Evolutionary conservation across 1,139 yeast species (phyloP).

Genomic region (Debaryomycetaceae sp.): DNA sequence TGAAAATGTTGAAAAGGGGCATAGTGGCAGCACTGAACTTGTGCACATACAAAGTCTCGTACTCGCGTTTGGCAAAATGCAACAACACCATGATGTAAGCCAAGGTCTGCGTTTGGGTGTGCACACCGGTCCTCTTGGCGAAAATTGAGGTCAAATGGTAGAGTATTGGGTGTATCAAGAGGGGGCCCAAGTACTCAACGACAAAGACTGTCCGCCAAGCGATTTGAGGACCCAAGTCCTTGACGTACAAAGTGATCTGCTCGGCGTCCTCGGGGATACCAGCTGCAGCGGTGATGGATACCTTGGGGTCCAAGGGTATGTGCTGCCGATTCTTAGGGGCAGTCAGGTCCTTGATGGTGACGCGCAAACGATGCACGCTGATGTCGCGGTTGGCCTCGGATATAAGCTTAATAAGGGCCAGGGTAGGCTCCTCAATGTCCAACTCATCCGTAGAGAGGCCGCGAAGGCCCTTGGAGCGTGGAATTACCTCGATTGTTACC

Average conservation of each 20-base stretch:
- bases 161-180: constrained; percentile 69
- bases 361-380: constrained; percentile 35
- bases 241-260: constrained; percentile 47
- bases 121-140: constrained; percentile 21
- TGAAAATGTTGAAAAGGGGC: constrained; percentile 85
- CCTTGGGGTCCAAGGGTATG: constrained; percentile 27
- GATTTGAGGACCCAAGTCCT: constrained; percentile 91
- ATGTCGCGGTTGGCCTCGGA: constrained; percentile 42
- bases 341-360: constrained; percentile 26
- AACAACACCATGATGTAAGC: constrained; percentile 54
- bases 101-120: constrained; percentile 49
- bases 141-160: constrained; percentile 37
- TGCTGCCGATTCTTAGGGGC: constrained; percentile 19
- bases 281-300: constrained; percentile 25
- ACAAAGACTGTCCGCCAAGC: constrained; percentile 87
- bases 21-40: constrained; percentile 82
- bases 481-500: constrained; percentile 40
- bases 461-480: constrained; percentile 50
- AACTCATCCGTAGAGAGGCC: constrained; percentile 33
- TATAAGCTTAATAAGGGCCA: constrained; percentile 32
- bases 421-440: constrained; percentile 24
- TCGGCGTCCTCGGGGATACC: constrained; percentile 24
- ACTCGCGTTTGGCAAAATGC: constrained; percentile 85
- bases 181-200: constrained; percentile 86
- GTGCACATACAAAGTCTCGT: constrained; percentile 81